These are phyloP conservation scores for Schizophyllum amplum DNA, from an alignment of 1,284 basidiomycete species.

Conservation along the genomic window DNA sequence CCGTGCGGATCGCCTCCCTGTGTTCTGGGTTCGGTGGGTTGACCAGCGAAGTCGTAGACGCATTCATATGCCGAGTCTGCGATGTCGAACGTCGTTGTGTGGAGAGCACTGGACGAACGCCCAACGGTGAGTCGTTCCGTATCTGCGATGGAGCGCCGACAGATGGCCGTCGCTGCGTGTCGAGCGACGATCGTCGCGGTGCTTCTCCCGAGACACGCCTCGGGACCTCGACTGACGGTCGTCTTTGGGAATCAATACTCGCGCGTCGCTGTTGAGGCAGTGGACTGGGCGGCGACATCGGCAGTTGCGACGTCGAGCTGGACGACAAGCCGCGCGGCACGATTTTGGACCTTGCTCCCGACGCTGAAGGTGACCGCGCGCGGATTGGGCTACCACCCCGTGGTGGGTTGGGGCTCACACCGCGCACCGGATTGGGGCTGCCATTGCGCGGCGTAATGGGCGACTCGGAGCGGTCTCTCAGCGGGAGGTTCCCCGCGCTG, in stretches of 20 bases:
- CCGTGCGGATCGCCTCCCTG: conserved; percentile 53
- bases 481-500: conserved; percentile 33
- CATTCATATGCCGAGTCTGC: conserved; percentile 42
- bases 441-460: conserved; percentile 10
- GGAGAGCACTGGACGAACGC: conserved; percentile 27
- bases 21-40: conserved; percentile 38
- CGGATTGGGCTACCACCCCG: conserved; percentile 15
- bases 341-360: conserved; percentile 15
- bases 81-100: conserved; percentile 34
- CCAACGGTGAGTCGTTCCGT: conserved; percentile 19
- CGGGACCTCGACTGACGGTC: conserved; percentile 25
- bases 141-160: conserved; percentile 12
- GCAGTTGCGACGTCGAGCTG: conserved; percentile 27
- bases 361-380: conserved; percentile 24
- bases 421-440: too few species aligned
- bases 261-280: conserved; percentile 18
- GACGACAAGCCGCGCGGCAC: conserved; percentile 25
- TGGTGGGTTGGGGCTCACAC: conserved; percentile 13
- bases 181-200: conserved; percentile 20
- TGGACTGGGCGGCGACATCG: conserved; percentile 19
- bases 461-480: conserved; percentile 22
- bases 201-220: conserved; percentile 21
- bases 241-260: conserved; percentile 18
- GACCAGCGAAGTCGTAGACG: conserved; percentile 43
- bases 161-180: conserved; percentile 15